These are phyloP conservation scores for Diutina siamensis DNA, from an alignment of 1,139 yeast genomes.

Conservation along the genomic window DNA sequence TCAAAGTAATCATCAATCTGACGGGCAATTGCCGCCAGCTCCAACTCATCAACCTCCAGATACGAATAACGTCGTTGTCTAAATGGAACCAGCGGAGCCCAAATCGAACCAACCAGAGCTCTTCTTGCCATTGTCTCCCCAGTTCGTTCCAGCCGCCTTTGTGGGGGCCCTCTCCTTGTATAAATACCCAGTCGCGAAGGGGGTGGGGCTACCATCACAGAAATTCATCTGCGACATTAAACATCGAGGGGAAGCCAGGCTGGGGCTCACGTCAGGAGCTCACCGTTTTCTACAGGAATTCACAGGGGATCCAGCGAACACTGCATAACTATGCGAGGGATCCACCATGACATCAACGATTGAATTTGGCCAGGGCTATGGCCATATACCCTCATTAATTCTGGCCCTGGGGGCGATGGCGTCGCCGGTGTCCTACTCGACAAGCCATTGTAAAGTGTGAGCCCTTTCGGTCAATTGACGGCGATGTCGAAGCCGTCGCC, in stretches of 20 bases:
- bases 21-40: not conserved
- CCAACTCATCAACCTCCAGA: not conserved
- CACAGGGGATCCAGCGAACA: no score
- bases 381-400: no score
- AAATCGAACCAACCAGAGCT: not conserved
- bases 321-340: no score
- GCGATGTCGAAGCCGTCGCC: no score
- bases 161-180: not conserved
- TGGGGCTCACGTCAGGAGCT: no score
- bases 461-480: no score
- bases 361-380: no score
- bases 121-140: not conserved
- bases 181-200: not conserved
- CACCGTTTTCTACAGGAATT: no score
- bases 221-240: not conserved
- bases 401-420: no score
- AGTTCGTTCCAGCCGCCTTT: not conserved
- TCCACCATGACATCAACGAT: no score
- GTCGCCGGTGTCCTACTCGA: no score
- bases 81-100: not conserved
- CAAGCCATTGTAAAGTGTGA: no score
- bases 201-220: not conserved
- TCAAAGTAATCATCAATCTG: conserved; percentile 22
- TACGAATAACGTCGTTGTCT: not conserved
- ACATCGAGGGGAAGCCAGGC: not conserved